phyloP scores from a whole-genome alignment of 768 basidiomycete genomes.

The Tephrocybe sp. region DNA sequence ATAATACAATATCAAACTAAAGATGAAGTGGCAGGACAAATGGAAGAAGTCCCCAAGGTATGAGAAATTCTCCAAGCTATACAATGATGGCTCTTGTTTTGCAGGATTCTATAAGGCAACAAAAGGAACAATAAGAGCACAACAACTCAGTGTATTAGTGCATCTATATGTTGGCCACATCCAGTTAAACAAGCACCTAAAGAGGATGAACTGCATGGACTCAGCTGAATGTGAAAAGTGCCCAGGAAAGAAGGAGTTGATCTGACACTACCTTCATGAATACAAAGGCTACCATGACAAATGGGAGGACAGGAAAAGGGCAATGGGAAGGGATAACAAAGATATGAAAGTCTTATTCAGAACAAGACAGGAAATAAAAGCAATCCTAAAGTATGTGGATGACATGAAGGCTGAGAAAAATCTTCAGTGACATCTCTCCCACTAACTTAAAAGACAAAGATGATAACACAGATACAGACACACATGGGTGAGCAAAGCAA shows the following conservation, averaged over 20 bases:
- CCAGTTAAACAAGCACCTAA: background rate
- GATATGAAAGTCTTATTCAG: background rate
- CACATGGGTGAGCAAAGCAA: no score
- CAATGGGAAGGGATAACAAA: background rate
- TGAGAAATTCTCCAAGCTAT: background rate
- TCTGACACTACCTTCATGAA: background rate
- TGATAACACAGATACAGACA: no score
- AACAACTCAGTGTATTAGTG: background rate
- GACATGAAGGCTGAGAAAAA: background rate
- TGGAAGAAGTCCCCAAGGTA: constrained; percentile 4
- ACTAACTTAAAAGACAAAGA: background rate
- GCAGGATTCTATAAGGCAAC: background rate
- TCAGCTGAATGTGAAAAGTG: no score
- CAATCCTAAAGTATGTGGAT: background rate
- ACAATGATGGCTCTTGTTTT: background rate
- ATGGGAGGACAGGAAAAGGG: background rate
- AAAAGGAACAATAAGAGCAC: background rate
- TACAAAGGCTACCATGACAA: background rate
- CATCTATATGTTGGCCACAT: background rate
- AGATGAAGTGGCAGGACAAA: background rate
- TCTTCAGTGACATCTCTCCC: background rate
- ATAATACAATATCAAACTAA: background rate
- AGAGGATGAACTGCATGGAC: no score
- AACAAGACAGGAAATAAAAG: background rate
- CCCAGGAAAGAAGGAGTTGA: background rate